A percentile compares a stretch with the other conserved stretches of the same genome.
Conservation (phyloP, 345 rosid species). For the Murraya paniculata region DNA sequence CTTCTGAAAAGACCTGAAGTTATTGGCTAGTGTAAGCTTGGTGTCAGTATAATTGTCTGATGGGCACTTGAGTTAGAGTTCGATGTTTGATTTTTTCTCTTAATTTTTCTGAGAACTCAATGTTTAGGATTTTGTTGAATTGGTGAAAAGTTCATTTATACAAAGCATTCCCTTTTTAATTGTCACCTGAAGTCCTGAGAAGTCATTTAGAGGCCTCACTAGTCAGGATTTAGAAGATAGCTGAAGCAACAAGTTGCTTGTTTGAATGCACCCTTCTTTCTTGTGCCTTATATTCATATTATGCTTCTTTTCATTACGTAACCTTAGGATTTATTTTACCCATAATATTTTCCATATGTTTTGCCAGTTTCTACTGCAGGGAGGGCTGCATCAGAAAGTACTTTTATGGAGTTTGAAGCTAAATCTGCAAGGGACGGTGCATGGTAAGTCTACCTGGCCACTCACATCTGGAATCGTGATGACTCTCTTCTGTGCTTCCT, state of each 20-base stretch:
- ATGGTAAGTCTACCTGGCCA: conserved; percentile 54
- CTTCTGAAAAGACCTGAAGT: no score
- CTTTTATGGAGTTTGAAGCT: conserved; percentile 89
- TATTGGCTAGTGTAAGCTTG: no score
- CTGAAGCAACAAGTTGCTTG: neutral
- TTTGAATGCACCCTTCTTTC: neutral
- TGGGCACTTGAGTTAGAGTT: neutral
- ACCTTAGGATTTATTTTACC: conserved; percentile 14
- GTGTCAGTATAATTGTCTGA: no score
- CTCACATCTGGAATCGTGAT: conserved; percentile 10
- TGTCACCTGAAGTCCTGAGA: neutral
- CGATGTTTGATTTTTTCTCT: neutral
- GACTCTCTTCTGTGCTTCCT: conserved; percentile 12
- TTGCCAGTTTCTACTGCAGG: conserved; percentile 45
- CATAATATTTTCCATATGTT: neutral
- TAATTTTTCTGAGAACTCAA: neutral
- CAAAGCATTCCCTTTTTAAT: conserved; percentile 4
- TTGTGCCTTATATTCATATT: neutral
- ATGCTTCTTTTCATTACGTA: neutral
- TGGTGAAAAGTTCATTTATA: neutral
- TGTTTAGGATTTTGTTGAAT: neutral
- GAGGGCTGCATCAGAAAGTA: conserved; percentile 57
- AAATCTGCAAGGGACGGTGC: conserved; percentile 98
- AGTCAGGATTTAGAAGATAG: conserved; percentile 1
- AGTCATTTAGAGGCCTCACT: conserved; percentile 3